Base-by-base conservation (phyloP, 129 eudicot genomes). In the Artemisia argyi region DNA sequence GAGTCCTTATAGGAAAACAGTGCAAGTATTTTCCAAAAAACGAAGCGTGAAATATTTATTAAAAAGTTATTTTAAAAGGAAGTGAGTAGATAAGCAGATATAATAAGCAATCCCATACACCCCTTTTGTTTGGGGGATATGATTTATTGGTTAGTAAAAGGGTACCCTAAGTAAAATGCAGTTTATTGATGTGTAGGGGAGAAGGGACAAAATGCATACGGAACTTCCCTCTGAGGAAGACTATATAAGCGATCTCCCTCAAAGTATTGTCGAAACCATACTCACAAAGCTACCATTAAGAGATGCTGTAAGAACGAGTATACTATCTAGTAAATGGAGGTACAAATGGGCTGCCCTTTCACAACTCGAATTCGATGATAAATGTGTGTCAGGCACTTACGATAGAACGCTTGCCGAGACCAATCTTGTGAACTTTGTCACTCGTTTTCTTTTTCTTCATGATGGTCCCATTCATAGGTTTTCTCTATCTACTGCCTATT, bases 401-500 rank as follows among this genome's bases (percentile, higher is more conserved):
- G 97, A 90, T 71, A 82, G 85, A 76, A 18, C 80, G 3, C 28
- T 83, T 63, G 79, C 82, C 18, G 89, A 88, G 72, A 58, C 24
- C 24, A 71, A 73, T 50, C 85, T 95, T 32, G 79, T 80, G 3
- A 86, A 80, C 57, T 95, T 95, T 66, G 79, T 95, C 28, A 86
- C 80, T 28, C 85, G 81, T 16, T 80, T 76, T 75, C 89, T 95
- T 75, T 82, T 95, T 59, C 96, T 95, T 71, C 99, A 95, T 19
- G 92, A 88, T 24, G 99, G 97, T 22, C 97, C 99, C 4, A 88
- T 95, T 51, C 84, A 95, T 78, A 86, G 90, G 51, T 95, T 95
- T 69, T 52, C 80, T 18, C 52, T 95, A 14, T 81, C 79, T 14
- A 85, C 89, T 49, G 79, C 86, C 2, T 81, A 84, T 81, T 71